Base-by-base conservation (phyloP, 768 basidiomycete genomes). In the Gloeostereum incarnatum region DNA sequence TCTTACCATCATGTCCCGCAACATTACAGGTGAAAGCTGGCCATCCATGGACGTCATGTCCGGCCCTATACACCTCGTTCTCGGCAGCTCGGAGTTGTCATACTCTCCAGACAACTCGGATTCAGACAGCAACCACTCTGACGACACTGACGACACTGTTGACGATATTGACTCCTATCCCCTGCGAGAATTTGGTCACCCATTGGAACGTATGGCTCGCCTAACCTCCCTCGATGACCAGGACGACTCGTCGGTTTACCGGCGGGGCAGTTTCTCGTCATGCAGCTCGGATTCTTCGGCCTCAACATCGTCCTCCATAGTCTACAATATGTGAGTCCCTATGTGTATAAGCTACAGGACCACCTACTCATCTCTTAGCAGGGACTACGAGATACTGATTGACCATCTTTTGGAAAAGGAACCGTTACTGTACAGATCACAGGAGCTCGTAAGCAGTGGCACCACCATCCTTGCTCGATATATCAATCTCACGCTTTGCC, bases 271-370 rank as follows among this genome's bases (percentile, higher is more conserved):
- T 13, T 21, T 19, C n/a, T 16, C 13, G 35, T 29, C 24, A 27
- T 18, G 7, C 19, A 31, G 13, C 33, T 49, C 53, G 19, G 44
- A 45, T 16, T 58, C 58, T n/a, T 49, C 49, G 20, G 48, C 45
- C 9, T 60, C 58, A 3, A 51, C 52, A 14, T 46, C 49, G 5
- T 62, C 60, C 14, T 58, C 56, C 5, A 40, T 55, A 14, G 42
- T 51, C 8, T 55, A 55, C 42, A 55, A 60, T 41, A 51, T 55
- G 59, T 60, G 31, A 17, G 59, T n/a, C n/a, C n/a, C n/a, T n/a
- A n/a, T 38, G 1, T 23, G 25, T 16, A 23, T 11, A 18, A 16
- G 10, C n/a, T 32, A 5, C 40, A 24, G 13, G 27, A 43, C 40
- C 16, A 42, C 21, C 4, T 10, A 8, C 32, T 22, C n/a, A 35